phyloP scores from a whole-genome alignment of 2,329 filamentous ascomycete genomes.

The Corynespora cassiicola region DNA sequence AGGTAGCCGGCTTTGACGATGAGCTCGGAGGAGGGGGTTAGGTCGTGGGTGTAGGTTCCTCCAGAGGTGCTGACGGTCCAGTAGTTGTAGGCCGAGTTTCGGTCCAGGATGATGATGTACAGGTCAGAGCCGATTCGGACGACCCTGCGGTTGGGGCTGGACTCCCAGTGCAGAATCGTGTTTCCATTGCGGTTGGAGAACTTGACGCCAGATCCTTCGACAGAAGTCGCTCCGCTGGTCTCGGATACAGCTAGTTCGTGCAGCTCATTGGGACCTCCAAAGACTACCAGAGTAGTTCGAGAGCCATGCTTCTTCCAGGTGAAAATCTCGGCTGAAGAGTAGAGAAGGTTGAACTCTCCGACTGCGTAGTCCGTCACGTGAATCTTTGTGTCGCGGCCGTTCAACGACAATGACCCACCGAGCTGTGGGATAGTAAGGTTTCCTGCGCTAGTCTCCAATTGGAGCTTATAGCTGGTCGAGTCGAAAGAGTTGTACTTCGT shows the following conservation, averaged over 20 bases:
- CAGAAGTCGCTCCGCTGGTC: slow-evolving; percentile 30
- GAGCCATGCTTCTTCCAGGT: slow-evolving; percentile 67
- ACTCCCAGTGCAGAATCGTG: slow-evolving; percentile 61
- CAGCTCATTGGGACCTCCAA: slow-evolving; percentile 64
- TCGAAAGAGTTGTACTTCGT: slow-evolving; percentile 63
- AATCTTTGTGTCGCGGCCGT: slow-evolving; percentile 69
- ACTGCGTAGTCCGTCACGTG: slow-evolving; percentile 70
- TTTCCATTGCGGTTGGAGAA: slow-evolving; percentile 46
- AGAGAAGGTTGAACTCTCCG: slow-evolving; percentile 63
- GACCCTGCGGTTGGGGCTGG: slow-evolving; percentile 56
- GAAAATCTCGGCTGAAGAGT: slow-evolving; percentile 72
- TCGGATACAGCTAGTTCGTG: slow-evolving; percentile 64
- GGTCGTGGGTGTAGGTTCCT: slow-evolving; percentile 20
- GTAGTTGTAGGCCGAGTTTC: slow-evolving; percentile 70
- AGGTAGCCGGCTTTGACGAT: slow-evolving; percentile 69
- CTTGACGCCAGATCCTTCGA: slow-evolving; percentile 47
- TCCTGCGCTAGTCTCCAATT: slow-evolving; percentile 60
- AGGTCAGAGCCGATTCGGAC: slow-evolving; percentile 55
- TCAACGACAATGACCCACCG: slow-evolving; percentile 60
- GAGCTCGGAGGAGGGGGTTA: slow-evolving; percentile 37
- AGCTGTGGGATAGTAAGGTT: slow-evolving; percentile 63
- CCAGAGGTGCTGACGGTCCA: slow-evolving; percentile 59
- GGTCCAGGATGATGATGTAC: slow-evolving; percentile 63
- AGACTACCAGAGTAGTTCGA: slow-evolving; percentile 66
- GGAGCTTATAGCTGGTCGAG: slow-evolving; percentile 67